Evolutionary conservation across 345 rosid genomes (phyloP).

Genomic region (Pseudoturritis turrita): DNA sequence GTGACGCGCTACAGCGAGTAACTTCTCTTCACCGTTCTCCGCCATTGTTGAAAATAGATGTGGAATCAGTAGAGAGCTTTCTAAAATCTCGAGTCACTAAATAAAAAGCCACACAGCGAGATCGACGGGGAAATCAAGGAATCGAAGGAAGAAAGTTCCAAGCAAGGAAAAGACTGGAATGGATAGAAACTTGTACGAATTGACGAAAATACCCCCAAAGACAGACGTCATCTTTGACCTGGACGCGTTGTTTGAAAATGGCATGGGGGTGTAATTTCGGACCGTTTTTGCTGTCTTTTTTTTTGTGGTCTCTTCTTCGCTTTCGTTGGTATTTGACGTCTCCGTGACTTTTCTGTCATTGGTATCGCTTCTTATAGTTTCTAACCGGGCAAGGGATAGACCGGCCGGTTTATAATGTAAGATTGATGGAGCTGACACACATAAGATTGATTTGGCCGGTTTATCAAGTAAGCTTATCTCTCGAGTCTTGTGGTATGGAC

Average conservation of each 20-base stretch:
- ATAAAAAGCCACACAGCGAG: neutral
- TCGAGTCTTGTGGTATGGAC: neutral
- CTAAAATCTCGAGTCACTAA: neutral
- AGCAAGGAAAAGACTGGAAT: conserved; percentile 18
- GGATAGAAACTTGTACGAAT: neutral
- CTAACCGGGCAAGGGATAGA: neutral
- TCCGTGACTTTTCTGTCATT: neutral
- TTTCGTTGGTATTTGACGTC: neutral
- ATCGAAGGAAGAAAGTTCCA: conserved; percentile 31
- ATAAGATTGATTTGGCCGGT: neutral
- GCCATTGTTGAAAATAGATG: conserved; percentile 26
- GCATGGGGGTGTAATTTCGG: conserved; percentile 5
- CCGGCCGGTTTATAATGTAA: conserved; percentile 2
- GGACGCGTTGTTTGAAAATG: conserved; percentile 30
- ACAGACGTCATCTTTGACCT: conserved; percentile 31
- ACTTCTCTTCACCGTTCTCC: conserved; percentile 87
- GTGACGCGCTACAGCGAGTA: conserved; percentile 85
- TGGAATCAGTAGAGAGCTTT: conserved; percentile 6
- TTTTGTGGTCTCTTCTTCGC: conserved; percentile 8
- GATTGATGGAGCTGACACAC: neutral
- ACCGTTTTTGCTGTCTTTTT: conserved; percentile 1
- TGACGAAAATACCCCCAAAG: conserved; percentile 10
- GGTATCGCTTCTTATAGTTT: neutral
- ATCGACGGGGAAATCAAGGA: conserved; percentile 21
- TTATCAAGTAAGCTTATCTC: neutral